Evolutionary conservation across 2,329 filamentous ascomycete species (phyloP).

Genomic region (Fusarium chaquense): DNA sequence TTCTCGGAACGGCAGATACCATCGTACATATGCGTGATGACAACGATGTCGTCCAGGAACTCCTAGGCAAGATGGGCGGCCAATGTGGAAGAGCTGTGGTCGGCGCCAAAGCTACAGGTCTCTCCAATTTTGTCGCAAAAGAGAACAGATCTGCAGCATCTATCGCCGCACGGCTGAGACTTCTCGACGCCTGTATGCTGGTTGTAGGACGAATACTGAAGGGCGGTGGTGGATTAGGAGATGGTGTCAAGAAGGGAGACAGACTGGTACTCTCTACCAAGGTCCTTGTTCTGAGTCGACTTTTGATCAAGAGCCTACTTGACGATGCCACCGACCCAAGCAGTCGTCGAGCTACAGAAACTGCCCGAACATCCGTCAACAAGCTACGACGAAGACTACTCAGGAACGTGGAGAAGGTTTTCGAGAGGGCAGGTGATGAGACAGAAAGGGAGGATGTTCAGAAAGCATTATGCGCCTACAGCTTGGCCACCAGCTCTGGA

Average conservation of each 20-base stretch:
- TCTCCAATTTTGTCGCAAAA: conserved; percentile 60
- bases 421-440: conserved; percentile 71
- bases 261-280: conserved; percentile 73
- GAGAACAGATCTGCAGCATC: conserved; percentile 47
- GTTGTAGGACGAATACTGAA: conserved; percentile 63
- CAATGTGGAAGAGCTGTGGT: conserved; percentile 81
- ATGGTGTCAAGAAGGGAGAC: conserved; percentile 57
- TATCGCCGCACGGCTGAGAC: conserved; percentile 59
- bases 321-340: conserved; percentile 57
- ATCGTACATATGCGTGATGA: conserved; percentile 89
- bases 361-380: conserved; percentile 72
- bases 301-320: conserved; percentile 79
- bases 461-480: conserved; percentile 83
- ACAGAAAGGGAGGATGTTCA: conserved; percentile 67
- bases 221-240: conserved; percentile 50
- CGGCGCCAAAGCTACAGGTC: conserved; percentile 71
- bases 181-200: conserved; percentile 65
- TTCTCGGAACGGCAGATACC: conserved; percentile 91
- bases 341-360: conserved; percentile 62
- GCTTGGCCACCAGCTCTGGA: conserved; percentile 82
- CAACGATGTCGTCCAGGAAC: conserved; percentile 78
- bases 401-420: conserved; percentile 74
- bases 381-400: conserved; percentile 73
- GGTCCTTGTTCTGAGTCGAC: conserved; percentile 78
- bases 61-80: conserved; percentile 78